Evolutionary conservation across 805 yeast genomes (phyloP), one percentile per base, ranked within the genome.

Genomic region (Wickerhamomyces ciferrii): DNA sequence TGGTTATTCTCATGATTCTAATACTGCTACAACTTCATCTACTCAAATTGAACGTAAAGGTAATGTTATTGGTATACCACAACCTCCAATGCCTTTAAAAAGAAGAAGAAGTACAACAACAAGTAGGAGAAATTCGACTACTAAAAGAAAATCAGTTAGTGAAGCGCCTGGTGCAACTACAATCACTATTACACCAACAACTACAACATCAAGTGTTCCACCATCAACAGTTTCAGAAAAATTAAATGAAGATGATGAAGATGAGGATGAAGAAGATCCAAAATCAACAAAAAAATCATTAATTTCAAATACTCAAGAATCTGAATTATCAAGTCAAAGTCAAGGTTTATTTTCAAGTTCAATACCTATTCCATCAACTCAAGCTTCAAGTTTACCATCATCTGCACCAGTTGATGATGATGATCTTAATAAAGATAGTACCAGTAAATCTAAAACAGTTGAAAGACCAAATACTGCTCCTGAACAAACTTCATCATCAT

Each of bases 11-110:
- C 34, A 23, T 14, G 39, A 42, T n/a, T n/a, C 39, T 37, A 56
- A 63, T 24, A 10, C 9, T 6, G 11, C 15, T 8, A 14, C 34
- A 31, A 31, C 20, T 18, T 5, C 9, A n/a, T 11, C 37, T 5
- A 17, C 4, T 34, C 20, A n/a, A 35, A 18, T 60, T 23, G 44
- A 42, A 1, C 58, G 54, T 41, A 60, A 59, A 44, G 45, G 61
- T 10, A 61, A 65, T 45, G 59, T 68, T 45, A 63, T 67, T 35
- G 62, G 67, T 44, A 59, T 67, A 6, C 47, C 47, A 17, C 17
- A 18, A 8, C 36, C 40, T n/a, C 39, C 20, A 18, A 18, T 10
- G 21, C 51, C 54, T 20, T 17, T 36, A 4, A 18, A 37, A 15
- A 50, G 45, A 45, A 48, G 54, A 43, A 47, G 37, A 24, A 35